Conservation (phyloP, 1,139 yeast species). For the Taphrina pruni region DNA sequence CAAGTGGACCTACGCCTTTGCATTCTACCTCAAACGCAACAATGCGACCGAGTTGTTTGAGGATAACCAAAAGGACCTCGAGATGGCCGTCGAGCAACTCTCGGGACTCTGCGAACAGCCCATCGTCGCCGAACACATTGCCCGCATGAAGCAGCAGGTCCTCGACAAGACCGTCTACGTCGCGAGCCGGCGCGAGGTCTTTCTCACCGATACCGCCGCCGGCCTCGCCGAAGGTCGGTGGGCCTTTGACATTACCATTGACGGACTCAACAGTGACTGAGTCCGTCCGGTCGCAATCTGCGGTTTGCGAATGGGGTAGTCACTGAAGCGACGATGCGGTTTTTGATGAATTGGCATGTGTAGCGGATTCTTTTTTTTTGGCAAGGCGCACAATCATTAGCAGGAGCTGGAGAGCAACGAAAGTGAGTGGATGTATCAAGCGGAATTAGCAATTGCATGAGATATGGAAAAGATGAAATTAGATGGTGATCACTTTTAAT, state of each 20-base stretch:
- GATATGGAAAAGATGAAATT: not conserved
- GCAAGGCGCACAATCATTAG: too few relatives aligned
- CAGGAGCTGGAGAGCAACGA: too few relatives aligned
- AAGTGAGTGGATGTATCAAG: too few relatives aligned
- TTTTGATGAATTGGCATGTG: too few relatives aligned
- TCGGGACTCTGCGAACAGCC: conserved; percentile 66
- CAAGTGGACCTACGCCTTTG: conserved; percentile 90
- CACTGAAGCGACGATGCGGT: too few relatives aligned
- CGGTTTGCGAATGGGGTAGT: too few relatives aligned
- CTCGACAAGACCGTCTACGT: conserved; percentile 54
- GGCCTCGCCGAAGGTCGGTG: conserved; percentile 52
- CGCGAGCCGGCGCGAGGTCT: conserved; percentile 50
- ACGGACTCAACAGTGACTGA: conserved; percentile 6
- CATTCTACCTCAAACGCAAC: conserved; percentile 66
- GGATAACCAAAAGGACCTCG: conserved; percentile 72
- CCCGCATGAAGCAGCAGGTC: conserved; percentile 50
- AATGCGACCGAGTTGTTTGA: conserved; percentile 63
- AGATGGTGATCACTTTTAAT: not conserved
- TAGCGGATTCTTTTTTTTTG: too few relatives aligned
- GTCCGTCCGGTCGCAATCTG: too few relatives aligned
- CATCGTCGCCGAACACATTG: conserved; percentile 49
- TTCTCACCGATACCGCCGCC: conserved; percentile 52
- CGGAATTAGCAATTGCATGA: conserved; percentile 11
- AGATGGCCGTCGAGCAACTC: conserved; percentile 76
- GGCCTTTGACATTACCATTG: conserved; percentile 47